phyloP scores from a whole-genome alignment of 805 yeast species.

The Saccharomycopsis schoenii region DNA sequence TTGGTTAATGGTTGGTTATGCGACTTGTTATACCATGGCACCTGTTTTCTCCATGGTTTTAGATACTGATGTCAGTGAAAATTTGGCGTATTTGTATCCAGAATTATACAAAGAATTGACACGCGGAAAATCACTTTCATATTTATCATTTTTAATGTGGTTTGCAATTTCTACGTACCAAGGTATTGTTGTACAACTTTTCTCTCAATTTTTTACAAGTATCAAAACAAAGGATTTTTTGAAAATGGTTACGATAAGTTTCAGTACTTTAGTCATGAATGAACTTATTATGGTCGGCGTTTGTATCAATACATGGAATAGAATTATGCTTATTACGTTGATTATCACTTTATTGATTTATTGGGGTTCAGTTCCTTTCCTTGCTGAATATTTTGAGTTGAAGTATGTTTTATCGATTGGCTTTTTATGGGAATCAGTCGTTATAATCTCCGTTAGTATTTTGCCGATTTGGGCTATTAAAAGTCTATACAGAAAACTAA shows the following conservation, averaged over 20 bases:
- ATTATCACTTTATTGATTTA: constrained; percentile 58
- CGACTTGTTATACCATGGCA: constrained; percentile 95
- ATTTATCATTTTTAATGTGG: constrained; percentile 86
- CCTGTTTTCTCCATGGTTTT: constrained; percentile 91
- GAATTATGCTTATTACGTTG: constrained; percentile 63
- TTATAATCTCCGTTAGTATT: constrained; percentile 60
- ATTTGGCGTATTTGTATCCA: constrained; percentile 81
- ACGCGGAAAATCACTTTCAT: constrained; percentile 77
- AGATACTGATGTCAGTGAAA: constrained; percentile 86
- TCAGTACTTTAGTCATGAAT: constrained; percentile 67
- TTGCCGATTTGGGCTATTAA: constrained; percentile 87
- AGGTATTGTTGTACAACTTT: constrained; percentile 75
- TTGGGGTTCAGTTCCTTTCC: constrained; percentile 70
- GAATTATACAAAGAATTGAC: constrained; percentile 90
- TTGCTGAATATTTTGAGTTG: constrained; percentile 79
- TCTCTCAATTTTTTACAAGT: constrained; percentile 71
- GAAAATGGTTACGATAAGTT: constrained; percentile 78
- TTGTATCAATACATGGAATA: constrained; percentile 88
- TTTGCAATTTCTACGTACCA: constrained; percentile 82
- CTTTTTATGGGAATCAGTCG: constrained; percentile 60
- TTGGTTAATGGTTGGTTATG: constrained; percentile 97
- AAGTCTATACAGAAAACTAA: constrained; percentile 58
- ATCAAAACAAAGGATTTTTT: constrained; percentile 43
- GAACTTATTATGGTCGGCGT: constrained; percentile 91
- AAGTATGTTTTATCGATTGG: constrained; percentile 44